A percentile compares a stretch with the other conserved stretches of the same genome.
Conservation (phyloP, 2,329 filamentous ascomycete species). For the Lachnellula hyalina region DNA sequence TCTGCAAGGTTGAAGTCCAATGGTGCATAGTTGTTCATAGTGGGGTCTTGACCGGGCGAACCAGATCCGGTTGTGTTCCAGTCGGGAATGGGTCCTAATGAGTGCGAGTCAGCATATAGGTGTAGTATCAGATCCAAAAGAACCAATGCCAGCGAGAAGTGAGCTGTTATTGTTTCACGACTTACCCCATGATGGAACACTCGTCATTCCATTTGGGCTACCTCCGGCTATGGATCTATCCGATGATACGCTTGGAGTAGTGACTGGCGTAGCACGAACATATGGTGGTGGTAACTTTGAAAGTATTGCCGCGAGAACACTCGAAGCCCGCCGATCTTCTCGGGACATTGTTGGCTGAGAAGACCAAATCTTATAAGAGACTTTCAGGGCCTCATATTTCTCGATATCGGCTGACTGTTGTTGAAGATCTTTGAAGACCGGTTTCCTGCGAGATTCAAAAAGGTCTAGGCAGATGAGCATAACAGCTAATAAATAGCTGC, state of each 20-base stretch:
- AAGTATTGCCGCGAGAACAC: conserved; percentile 10
- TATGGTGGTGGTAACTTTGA: conserved; percentile 4
- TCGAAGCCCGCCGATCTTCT: conserved; percentile 9
- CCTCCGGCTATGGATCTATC: no score
- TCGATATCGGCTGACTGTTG: background rate
- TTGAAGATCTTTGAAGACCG: background rate
- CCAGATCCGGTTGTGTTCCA: background rate
- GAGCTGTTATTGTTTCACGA: background rate
- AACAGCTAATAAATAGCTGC: conserved; percentile 7
- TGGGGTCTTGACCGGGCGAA: background rate
- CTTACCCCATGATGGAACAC: background rate
- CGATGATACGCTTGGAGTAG: background rate
- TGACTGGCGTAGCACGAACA: background rate
- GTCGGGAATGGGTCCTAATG: background rate
- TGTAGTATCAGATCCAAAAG: background rate
- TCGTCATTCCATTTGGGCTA: background rate
- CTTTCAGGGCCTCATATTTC: conserved; percentile 5
- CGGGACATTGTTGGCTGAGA: background rate
- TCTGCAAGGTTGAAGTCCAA: background rate
- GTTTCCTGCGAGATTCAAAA: conserved; percentile 1
- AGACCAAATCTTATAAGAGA: conserved; percentile 11
- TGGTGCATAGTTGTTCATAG: background rate
- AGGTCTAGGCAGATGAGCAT: conserved; percentile 16
- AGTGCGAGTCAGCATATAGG: background rate
- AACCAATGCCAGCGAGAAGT: background rate